Conservation (phyloP, 176 grass and related monocot genomes). For the Oryza meyeriana region DNA sequence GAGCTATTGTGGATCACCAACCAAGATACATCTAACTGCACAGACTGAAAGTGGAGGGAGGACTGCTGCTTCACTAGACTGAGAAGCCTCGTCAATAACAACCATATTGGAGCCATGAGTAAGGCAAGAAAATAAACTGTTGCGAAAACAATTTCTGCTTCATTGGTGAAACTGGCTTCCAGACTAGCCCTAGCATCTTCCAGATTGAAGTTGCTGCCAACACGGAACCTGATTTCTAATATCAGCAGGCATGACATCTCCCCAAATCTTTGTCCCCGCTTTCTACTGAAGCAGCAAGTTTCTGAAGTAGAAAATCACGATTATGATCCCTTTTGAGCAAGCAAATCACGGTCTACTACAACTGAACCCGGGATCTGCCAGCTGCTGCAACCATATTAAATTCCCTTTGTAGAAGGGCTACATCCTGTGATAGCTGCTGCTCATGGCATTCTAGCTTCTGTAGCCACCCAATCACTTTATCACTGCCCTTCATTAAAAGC, state of each 20-base stretch:
- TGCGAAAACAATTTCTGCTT: slow-evolving; percentile 99
- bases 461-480: slow-evolving; percentile 87
- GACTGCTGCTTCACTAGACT: slow-evolving; percentile 93
- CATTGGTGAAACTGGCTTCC: slow-evolving; percentile 97
- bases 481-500: slow-evolving; percentile 79
- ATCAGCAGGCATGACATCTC: slow-evolving; percentile 92
- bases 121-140: slow-evolving; percentile 96
- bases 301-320: slow-evolving; percentile 81
- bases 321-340: slow-evolving; percentile 78
- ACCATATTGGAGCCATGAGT: slow-evolving; percentile 99
- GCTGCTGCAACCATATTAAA: slow-evolving; percentile 67
- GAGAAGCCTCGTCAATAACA: slow-evolving; percentile 97
- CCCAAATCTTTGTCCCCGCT: slow-evolving; percentile 89
- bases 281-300: slow-evolving; percentile 85
- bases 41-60: slow-evolving; percentile 87
- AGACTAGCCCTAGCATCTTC: slow-evolving; percentile 92
- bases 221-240: slow-evolving; percentile 80
- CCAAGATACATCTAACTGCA: slow-evolving; percentile 93
- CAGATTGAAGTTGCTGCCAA: slow-evolving; percentile 84
- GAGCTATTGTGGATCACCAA: slow-evolving; percentile 95
- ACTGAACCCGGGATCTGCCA: slow-evolving; percentile 92
- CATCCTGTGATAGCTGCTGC: slow-evolving; percentile 71
- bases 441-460: slow-evolving; percentile 87
- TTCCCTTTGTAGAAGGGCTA: slow-evolving; percentile 69
- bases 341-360: slow-evolving; percentile 91